Base-by-base conservation (phyloP, 495 filamentous ascomycete species). In the Letharia lupina region DNA sequence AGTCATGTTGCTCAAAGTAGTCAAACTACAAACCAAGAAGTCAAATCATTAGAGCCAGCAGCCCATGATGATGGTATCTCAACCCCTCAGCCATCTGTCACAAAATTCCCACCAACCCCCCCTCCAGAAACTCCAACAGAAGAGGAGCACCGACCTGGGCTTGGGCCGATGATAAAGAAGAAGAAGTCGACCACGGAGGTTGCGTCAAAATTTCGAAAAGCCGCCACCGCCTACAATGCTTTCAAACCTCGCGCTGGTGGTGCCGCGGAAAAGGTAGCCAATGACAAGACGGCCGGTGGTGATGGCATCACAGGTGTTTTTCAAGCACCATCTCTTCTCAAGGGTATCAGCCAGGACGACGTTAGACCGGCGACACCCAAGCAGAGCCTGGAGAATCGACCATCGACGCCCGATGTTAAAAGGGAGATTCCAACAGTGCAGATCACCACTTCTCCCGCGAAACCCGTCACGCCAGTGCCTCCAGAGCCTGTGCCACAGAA, bases 161-260 rank as follows among this genome's bases (percentile, higher is more conserved):
- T 96, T 31, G 91, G 90, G 1, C 91, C 91, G 47, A 96, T 96
- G 91, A 87, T 96, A 64, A 94, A 93, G 75, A 87, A 93, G 75
- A 87, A 91, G 65, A 84, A 84, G 69, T 87, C 86, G 0, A 82
- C 75, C 59, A 82, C 79, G 41, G 89, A 94, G 54, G 80, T 94
- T 69, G 90, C 89, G 37, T 86, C 86, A 44, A 80, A 84, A n/a
- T 86, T 97, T 67, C 87, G 88, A 71, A 92, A 91, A 73, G 92
- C 91, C 44, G 92, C 94, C 16, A 86, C 82, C 42, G 86, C 91
- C n/a, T 87, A 89, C 65, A 83, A 81, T 67, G 87, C 87, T 28
- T 97, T 97, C 79, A 93, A 90, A 70, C 91, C 92, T 23, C 83
- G 92, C 47, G 84, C 87, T 20, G 91, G 91, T 41, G 91, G 90